Conservation (phyloP, 306 rosid species). For the Cyamopsis tetragonoloba region DNA sequence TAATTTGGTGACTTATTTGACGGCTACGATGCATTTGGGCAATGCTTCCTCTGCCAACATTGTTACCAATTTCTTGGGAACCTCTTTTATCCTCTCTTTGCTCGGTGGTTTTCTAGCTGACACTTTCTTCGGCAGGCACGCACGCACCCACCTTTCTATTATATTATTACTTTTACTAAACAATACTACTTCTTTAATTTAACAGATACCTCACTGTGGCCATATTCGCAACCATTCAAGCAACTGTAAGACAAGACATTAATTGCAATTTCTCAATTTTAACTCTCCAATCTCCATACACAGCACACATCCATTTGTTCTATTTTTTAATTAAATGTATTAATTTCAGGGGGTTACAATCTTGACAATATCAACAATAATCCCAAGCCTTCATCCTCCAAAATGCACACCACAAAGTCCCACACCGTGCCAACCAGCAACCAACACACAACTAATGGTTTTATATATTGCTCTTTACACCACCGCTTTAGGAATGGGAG, state of each 20-base stretch:
- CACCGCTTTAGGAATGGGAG: slow-evolving; percentile 83
- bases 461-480: slow-evolving; percentile 63
- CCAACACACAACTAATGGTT: slow-evolving; percentile 40
- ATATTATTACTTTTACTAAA: neutral
- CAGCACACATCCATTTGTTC: too few species aligned
- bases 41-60: slow-evolving; percentile 78
- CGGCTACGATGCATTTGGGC: slow-evolving; percentile 84
- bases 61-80: slow-evolving; percentile 90
- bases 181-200: neutral
- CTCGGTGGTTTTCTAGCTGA: slow-evolving; percentile 97
- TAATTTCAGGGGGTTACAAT: slow-evolving; percentile 74
- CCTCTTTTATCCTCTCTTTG: slow-evolving; percentile 86
- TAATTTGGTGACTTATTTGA: slow-evolving; percentile 79
- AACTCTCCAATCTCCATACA: too few species aligned
- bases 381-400: slow-evolving; percentile 78
- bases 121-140: slow-evolving; percentile 80
- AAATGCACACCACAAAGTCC: slow-evolving; percentile 36
- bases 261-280: too few species aligned
- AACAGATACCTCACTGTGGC: slow-evolving; percentile 77
- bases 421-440: slow-evolving; percentile 42
- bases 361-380: slow-evolving; percentile 70
- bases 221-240: slow-evolving; percentile 83
- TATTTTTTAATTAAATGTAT: too few species aligned
- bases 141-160: neutral
- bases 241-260: slow-evolving; percentile 69